Percentiles rank a stretch among this genome's conserved stretches.
These are phyloP conservation scores for Rutstroemia sydowiana DNA, from an alignment of 2,329 filamentous ascomycete species.

Conservation along the genomic window DNA sequence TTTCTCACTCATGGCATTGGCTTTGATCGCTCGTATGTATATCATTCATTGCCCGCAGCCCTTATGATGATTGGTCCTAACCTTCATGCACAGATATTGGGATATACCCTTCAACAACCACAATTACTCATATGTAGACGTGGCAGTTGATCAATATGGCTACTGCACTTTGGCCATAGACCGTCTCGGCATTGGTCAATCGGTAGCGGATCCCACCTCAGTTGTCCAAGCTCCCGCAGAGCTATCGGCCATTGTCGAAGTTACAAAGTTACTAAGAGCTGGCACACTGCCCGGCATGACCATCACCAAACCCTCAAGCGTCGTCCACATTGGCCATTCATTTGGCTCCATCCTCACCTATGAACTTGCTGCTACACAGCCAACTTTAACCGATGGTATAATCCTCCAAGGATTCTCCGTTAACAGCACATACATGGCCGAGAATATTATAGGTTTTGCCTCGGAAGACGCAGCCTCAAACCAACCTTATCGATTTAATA, in stretches of 20 bases:
- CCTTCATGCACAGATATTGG: slow-evolving; percentile 1
- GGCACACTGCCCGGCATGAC: background rate
- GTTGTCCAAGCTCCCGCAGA: slow-evolving; percentile 3
- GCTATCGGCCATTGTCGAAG: slow-evolving; percentile 2
- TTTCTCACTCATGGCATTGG: slow-evolving; percentile 8
- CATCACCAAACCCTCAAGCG: background rate
- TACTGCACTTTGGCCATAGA: slow-evolving; percentile 7
- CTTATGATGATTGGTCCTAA: background rate
- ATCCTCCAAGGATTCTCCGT: slow-evolving; percentile 9
- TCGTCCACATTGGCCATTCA: slow-evolving; percentile 6
- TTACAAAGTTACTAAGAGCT: slow-evolving; percentile 1
- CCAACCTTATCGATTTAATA: background rate
- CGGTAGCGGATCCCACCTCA: background rate
- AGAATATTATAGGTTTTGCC: slow-evolving; percentile 1
- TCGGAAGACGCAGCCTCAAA: background rate
- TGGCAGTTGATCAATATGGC: slow-evolving; percentile 4
- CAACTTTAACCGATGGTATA: slow-evolving; percentile 1
- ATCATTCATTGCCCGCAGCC: background rate
- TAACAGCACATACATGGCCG: background rate
- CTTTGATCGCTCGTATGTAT: slow-evolving; percentile 1
- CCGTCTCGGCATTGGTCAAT: slow-evolving; percentile 3
- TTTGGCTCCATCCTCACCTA: slow-evolving; percentile 3
- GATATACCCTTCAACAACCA: slow-evolving; percentile 1
- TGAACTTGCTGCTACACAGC: background rate
- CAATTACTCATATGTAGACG: slow-evolving; percentile 6